Percentiles rank a stretch among this genome's conserved stretches.
phyloP scores from a whole-genome alignment of 1,284 basidiomycete genomes.

The Vanrija sp. region DNA sequence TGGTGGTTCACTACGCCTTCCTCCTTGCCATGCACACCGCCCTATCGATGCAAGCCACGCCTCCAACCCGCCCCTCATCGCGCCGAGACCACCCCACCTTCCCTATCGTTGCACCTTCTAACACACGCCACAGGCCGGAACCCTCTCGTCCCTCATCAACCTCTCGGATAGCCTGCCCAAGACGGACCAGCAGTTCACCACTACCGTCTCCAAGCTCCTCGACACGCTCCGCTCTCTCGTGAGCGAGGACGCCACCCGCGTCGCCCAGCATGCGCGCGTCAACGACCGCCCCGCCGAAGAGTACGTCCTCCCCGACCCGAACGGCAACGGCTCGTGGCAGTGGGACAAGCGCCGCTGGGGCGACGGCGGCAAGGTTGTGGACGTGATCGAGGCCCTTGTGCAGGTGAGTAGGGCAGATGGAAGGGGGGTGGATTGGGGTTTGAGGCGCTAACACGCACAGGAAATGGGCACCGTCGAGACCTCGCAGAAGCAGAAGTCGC shows the following conservation, averaged over 20 bases:
- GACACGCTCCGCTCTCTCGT: slow-evolving; percentile 88
- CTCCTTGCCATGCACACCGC: too few species aligned
- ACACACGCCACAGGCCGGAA: slow-evolving; percentile 69
- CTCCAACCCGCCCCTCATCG: too few species aligned
- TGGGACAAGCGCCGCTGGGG: slow-evolving; percentile 90
- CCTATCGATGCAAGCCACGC: too few species aligned
- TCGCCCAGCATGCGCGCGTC: slow-evolving; percentile 69
- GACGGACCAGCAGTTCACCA: slow-evolving; percentile 82
- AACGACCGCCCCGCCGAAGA: slow-evolving; percentile 78
- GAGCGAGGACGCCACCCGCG: slow-evolving; percentile 79
- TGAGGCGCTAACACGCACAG: slow-evolving; percentile 47
- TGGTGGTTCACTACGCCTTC: too few species aligned
- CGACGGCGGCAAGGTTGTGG: slow-evolving; percentile 68
- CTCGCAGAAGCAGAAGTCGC: slow-evolving; percentile 82
- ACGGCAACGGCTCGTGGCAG: slow-evolving; percentile 52
- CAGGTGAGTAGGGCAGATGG: slow-evolving; percentile 58
- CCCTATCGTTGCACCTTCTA: neutral
- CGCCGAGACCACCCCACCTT: too few species aligned
- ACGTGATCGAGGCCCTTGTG: slow-evolving; percentile 74
- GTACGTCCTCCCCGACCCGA: slow-evolving; percentile 56
- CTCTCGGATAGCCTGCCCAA: slow-evolving; percentile 92
- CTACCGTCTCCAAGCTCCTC: slow-evolving; percentile 84
- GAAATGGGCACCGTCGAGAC: slow-evolving; percentile 87
- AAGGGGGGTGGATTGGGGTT: neutral
- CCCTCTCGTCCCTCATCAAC: slow-evolving; percentile 81